Evolutionary conservation across 495 filamentous ascomycete genomes (phyloP).

Genomic region (Hyaloscypha hepaticicola): DNA sequence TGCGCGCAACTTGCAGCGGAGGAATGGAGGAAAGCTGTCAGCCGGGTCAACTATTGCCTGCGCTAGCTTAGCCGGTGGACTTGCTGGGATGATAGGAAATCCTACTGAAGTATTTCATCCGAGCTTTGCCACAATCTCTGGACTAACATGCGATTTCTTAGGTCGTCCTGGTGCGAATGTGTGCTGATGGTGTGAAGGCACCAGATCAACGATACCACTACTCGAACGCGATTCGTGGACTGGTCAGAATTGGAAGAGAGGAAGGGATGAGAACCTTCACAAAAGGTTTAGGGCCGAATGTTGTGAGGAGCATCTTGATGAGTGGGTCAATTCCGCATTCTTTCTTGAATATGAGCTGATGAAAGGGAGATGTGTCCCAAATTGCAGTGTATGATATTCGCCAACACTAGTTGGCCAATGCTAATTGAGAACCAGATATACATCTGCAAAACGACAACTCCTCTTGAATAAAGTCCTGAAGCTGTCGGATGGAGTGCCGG

Average conservation of each 20-base stretch:
- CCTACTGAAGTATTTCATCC: slow-evolving; percentile 54
- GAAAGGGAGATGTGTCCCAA: slow-evolving; percentile 36
- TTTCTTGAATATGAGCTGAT: slow-evolving; percentile 6
- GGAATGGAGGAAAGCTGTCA: slow-evolving; percentile 28
- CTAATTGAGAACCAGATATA: slow-evolving; percentile 27
- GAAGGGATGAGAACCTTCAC: slow-evolving; percentile 38
- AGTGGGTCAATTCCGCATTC: slow-evolving; percentile 28
- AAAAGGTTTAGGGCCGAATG: slow-evolving; percentile 38
- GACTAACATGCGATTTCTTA: neutral
- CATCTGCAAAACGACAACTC: slow-evolving; percentile 35
- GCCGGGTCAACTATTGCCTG: slow-evolving; percentile 34
- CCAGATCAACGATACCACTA: slow-evolving; percentile 48
- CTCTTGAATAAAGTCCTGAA: slow-evolving; percentile 26
- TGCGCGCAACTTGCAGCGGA: slow-evolving; percentile 31
- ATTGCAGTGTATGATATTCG: slow-evolving; percentile 35
- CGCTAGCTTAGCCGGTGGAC: slow-evolving; percentile 56
- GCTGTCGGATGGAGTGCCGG: slow-evolving; percentile 37
- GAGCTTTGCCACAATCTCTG: neutral
- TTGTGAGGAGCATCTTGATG: slow-evolving; percentile 42
- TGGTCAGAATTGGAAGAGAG: slow-evolving; percentile 37
- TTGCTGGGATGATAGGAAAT: slow-evolving; percentile 76
- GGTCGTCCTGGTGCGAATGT: slow-evolving; percentile 75
- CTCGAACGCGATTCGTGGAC: slow-evolving; percentile 34
- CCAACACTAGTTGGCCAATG: neutral
- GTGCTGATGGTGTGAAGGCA: slow-evolving; percentile 72